Evolutionary conservation across 164 flowering plant genomes (phyloP).

Genomic region (Saururus chinensis): DNA sequence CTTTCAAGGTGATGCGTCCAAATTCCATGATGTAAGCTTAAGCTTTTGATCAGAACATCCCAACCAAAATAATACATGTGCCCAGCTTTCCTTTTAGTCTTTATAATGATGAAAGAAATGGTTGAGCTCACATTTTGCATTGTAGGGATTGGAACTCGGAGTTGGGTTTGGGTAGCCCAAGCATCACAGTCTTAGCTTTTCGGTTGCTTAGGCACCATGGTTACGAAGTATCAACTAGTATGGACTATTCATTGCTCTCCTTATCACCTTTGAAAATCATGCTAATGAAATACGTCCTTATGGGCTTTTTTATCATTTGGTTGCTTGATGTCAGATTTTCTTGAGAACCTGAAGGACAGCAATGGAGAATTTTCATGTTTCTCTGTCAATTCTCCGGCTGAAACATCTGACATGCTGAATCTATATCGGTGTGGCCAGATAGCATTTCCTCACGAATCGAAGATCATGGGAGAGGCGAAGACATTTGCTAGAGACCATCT

Average conservation of each 20-base stretch:
- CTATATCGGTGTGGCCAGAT: conserved; percentile 1
- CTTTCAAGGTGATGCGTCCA: too few species aligned
- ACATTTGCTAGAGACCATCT: background rate
- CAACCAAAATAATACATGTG: too few species aligned
- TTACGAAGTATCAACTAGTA: conserved; percentile 2
- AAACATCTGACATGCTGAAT: background rate
- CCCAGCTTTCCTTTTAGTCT: too few species aligned
- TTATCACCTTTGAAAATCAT: background rate
- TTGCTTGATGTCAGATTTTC: conserved; percentile 3
- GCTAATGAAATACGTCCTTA: background rate
- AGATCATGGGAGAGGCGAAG: conserved; percentile 2
- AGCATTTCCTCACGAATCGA: conserved; percentile 1
- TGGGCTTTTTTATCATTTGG: background rate
- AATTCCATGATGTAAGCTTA: too few species aligned
- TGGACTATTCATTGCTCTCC: background rate
- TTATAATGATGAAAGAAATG: too few species aligned
- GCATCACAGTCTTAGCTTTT: background rate
- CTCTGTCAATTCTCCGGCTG: too few species aligned
- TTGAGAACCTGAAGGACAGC: background rate
- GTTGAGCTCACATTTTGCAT: background rate
- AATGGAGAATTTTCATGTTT: background rate
- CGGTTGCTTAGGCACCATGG: conserved; percentile 2
- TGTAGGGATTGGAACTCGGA: background rate
- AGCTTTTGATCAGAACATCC: too few species aligned
- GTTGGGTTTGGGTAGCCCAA: background rate